phyloP scores from a whole-genome alignment of 1,139 yeast genomes.

The Saccharomyces hybrid region DNA sequence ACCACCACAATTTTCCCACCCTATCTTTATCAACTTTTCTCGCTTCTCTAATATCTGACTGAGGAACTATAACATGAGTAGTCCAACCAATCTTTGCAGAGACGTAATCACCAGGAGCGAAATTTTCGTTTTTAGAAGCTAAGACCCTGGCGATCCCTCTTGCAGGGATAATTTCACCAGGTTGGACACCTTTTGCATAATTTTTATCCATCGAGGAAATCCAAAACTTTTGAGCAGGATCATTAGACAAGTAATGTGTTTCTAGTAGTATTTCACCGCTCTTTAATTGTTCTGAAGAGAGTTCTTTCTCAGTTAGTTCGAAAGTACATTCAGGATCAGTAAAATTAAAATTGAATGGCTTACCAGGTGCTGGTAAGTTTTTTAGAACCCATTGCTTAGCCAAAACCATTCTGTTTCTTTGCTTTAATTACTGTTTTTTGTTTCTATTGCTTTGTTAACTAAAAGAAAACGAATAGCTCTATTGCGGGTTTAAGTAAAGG shows the following conservation, averaged over 20 bases:
- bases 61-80: constrained; percentile 33
- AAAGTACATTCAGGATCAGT: constrained; percentile 34
- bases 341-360: constrained; percentile 29
- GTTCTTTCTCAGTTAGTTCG: constrained; percentile 26
- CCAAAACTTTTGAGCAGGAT: constrained; percentile 62
- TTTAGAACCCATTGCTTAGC: constrained; percentile 31
- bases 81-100: constrained; percentile 37
- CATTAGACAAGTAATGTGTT: constrained; percentile 48
- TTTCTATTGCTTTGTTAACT: no score
- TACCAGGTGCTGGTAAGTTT: constrained; percentile 21
- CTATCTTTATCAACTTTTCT: constrained; percentile 28
- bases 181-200: constrained; percentile 41
- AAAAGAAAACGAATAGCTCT: no score
- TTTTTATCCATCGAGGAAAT: constrained; percentile 39
- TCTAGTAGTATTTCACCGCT: constrained; percentile 43
- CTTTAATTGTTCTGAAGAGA: constrained; percentile 31
- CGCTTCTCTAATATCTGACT: constrained; percentile 11
- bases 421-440: constrained; percentile 5
- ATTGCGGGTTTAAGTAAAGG: no score
- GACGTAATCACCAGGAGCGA: constrained; percentile 40
- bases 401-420: constrained; percentile 12
- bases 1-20: constrained; percentile 35
- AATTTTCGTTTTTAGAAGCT: constrained; percentile 37
- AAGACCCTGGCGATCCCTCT: constrained; percentile 44
- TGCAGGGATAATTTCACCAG: constrained; percentile 45